These are phyloP conservation scores for Gnaphalium uliginosum DNA, from an alignment of 129 eudicot species.

Conservation along the genomic window DNA sequence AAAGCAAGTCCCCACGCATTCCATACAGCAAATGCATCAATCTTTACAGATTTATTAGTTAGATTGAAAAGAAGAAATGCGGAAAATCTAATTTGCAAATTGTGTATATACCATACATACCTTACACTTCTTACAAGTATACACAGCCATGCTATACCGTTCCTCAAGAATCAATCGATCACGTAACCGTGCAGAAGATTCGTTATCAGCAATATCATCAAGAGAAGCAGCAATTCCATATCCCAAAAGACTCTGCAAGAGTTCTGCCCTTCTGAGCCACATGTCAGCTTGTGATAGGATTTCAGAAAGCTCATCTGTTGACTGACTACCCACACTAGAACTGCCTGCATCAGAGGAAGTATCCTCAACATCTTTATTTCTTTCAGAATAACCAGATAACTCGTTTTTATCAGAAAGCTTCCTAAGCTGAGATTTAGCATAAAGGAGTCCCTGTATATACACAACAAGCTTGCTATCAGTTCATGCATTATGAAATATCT, in stretches of 20 bases:
- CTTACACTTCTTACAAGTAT: conserved; percentile 94
- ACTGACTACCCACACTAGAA: conserved; percentile 84
- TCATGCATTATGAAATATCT: conserved; percentile 5
- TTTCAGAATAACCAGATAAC: conserved; percentile 63
- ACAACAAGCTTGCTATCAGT: conserved; percentile 19
- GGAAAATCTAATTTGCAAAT: background rate
- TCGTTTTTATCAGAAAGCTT: conserved; percentile 69
- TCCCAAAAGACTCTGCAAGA: conserved; percentile 94
- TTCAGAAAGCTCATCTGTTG: conserved; percentile 81
- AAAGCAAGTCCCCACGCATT: conserved; percentile 98
- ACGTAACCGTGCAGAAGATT: conserved; percentile 80
- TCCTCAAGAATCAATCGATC: conserved; percentile 86
- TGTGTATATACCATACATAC: conserved; percentile 36
- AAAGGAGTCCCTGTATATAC: conserved; percentile 65
- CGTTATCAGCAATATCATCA: conserved; percentile 93
- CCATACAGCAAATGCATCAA: conserved; percentile 98
- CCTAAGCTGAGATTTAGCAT: conserved; percentile 75
- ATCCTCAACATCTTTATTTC: conserved; percentile 72
- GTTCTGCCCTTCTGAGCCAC: conserved; percentile 94
- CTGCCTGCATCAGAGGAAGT: conserved; percentile 94
- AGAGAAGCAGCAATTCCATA: conserved; percentile 97
- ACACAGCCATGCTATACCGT: conserved; percentile 96
- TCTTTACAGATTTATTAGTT: conserved; percentile 40
- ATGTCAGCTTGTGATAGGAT: conserved; percentile 70
- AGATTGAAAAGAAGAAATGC: conserved; percentile 10